A percentile compares a stretch with the other conserved stretches of the same genome.
Evolutionary conservation across 495 filamentous ascomycete genomes (phyloP).

Genomic region (Neohortaea acidophila): DNA sequence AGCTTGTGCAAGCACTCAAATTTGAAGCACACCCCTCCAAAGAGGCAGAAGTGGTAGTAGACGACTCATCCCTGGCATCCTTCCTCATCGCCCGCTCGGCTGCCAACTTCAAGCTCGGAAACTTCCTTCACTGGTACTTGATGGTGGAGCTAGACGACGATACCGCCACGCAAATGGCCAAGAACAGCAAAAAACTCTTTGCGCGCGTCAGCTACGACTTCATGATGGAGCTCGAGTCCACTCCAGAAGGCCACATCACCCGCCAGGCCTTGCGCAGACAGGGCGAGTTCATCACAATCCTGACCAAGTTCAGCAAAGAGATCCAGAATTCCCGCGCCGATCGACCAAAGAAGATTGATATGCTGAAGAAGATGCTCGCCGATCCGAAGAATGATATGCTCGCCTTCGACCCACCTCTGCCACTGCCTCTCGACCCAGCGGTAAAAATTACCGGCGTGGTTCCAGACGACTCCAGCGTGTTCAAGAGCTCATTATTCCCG

Average conservation of each 20-base stretch:
- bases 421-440: constrained; percentile 76
- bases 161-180: constrained; percentile 41
- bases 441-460: constrained; percentile 61
- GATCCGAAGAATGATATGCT: constrained; percentile 82
- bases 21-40: constrained; percentile 53
- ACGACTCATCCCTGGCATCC: constrained; percentile 74
- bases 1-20: constrained; percentile 91
- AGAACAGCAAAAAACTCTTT: constrained; percentile 67
- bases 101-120: constrained; percentile 76
- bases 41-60: constrained; percentile 42
- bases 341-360: constrained; percentile 62
- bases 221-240: constrained; percentile 62
- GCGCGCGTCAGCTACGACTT: constrained; percentile 88
- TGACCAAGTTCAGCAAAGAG: constrained; percentile 81
- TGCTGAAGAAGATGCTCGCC: constrained; percentile 62
- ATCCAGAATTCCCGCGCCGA: constrained; percentile 68
- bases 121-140: constrained; percentile 94
- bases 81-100: constrained; percentile 80
- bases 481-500: constrained; percentile 86
- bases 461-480: constrained; percentile 76
- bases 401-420: constrained; percentile 69
- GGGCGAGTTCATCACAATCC: constrained; percentile 72
- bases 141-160: constrained; percentile 92
- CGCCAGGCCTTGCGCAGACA: constrained; percentile 67
- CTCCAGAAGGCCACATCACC: constrained; percentile 47